A percentile compares a stretch with the other conserved stretches of the same genome.
Evolutionary conservation across 352 stramenopile species (phyloP).

Genomic region (Phytophthora idaei): DNA sequence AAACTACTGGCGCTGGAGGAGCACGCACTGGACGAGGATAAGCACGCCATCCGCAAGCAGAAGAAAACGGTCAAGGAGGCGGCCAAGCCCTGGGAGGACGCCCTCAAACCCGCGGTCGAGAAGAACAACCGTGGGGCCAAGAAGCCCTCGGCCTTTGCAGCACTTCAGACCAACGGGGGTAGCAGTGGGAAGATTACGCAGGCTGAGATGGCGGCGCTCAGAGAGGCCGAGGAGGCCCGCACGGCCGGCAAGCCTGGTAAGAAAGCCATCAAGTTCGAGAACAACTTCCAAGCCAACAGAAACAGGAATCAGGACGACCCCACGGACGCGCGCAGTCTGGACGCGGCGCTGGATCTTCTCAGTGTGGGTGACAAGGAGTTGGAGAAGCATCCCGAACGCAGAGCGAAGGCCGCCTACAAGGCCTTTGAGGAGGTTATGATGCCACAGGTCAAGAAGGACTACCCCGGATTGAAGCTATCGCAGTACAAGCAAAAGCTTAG

Average conservation of each 20-base stretch:
- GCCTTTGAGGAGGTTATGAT: conserved; percentile 79
- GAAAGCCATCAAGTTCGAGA: conserved; percentile 72
- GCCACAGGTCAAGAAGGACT: conserved; percentile 72
- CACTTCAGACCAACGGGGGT: conserved; percentile 21
- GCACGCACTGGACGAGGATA: conserved; percentile 62
- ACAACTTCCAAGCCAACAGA: conserved; percentile 55
- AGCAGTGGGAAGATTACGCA: conserved; percentile 59
- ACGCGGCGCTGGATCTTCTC: conserved; percentile 69
- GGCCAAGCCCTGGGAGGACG: conserved; percentile 73
- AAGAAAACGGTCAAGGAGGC: conserved; percentile 72
- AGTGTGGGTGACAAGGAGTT: conserved; percentile 53
- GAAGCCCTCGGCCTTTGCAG: conserved; percentile 34
- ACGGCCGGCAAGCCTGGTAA: conserved; percentile 49
- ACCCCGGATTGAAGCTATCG: conserved; percentile 75
- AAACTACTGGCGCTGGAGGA: conserved; percentile 74
- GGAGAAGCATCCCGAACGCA: conserved; percentile 70
- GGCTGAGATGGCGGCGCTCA: conserved; percentile 50
- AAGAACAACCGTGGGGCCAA: conserved; percentile 71
- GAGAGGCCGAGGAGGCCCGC: conserved; percentile 49
- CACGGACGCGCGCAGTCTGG: conserved; percentile 64
- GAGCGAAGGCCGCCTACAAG: conserved; percentile 82
- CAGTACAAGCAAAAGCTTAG: conserved; percentile 86
- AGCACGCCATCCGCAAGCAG: conserved; percentile 67
- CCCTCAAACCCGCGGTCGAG: conserved; percentile 61
- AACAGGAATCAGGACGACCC: conserved; percentile 54